Base-by-base conservation (phyloP, 2,329 filamentous ascomycete species). In the Lasiodiplodia citricola region DNA sequence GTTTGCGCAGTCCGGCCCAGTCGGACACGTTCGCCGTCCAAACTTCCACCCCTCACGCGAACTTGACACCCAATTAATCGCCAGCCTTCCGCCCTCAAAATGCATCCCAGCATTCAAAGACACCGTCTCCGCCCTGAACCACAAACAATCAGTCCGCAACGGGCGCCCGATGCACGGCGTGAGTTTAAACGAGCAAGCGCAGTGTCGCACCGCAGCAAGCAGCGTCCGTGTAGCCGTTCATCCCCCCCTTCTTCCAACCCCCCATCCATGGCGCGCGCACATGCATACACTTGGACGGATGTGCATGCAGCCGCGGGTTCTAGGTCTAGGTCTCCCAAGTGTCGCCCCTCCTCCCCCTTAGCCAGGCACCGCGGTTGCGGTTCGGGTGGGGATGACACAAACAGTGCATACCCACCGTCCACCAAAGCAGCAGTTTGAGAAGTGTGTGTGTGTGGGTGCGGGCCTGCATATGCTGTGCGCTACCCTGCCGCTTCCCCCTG, bases 311-410 rank as follows among this genome's bases (percentile, higher is more conserved):
- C 14, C 8, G 23, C 25, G 28, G 57, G 38, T 47, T 47, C 57
- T 47, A 60, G 23, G n/a, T 47, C 41, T 47, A 60, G 23, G n/a
- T 47, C 41, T 2, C 41, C 41, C 18, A 47, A 21, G 41, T 18
- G 6, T 47, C 4, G n/a, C n/a, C 28, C 28, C 28, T 28, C 28
- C 5, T 28, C 28, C 28, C 28, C 44, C 21, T 21, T 28, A 54
- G 51, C 58, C 58, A 35, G 58, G 57, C n/a, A 37, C 31, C 56
- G 51, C 51, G 51, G 51, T 16, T 54, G 31, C 44, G 44, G 44
- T 47, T 47, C n/a, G 41, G 41, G 44, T 47, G 44, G 44, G 18
- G 44, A 47, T 47, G 21, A 14, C 31, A 25, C 16, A 44, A 44
- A 37, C 5, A 18, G 6, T 50, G 41, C 41, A 50, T 63, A 47